Base-by-base conservation (phyloP, 768 basidiomycete species). In the Tricholoma hemisulphureum region DNA sequence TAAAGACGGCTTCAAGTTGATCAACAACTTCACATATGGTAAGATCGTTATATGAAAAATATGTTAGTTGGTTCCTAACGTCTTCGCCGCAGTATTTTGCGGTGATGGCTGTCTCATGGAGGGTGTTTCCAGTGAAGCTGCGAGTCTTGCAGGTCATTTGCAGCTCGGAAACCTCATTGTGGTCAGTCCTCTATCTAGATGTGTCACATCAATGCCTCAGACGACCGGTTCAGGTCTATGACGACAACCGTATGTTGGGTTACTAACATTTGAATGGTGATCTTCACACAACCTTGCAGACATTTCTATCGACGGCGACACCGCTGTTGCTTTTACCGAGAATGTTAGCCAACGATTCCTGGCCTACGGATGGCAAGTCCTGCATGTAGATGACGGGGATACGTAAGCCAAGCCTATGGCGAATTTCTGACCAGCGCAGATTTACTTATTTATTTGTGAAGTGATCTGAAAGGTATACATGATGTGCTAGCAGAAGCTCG, bases 51-150 rank as follows among this genome's bases (percentile, higher is more conserved):
- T 54, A 51, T 52, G 57, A 18, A 43, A 31, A 20, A 51, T n/a
- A 28, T 9, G 51, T 53, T 51, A 58, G 51, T 20, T 49, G 58
- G 7, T 54, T 56, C 50, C 52, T 60, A 92, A 48, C n/a, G 16
- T 28, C 14, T 48, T n/a, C 16, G 16, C 26, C 3, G 26, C 26
- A 48, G 92, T 89, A 52, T 96, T 97, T 79, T 81, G 84, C 59
- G 95, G 95, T 66, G 95, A 98, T 74, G 95, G 95, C 46, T 98
- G 95, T 76, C 81, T 98, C 54, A 95, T 95, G 90, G 95, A 98
- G 75, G 95, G 95, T 80, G 87, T 98, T 63, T 83, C 94, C n/a
- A 82, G 83, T 61, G 95, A 98, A 73, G 93, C 95, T 37, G 89
- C 90, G 59, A 93, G 90, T 66, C 82, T 97, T 61, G 95, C 93